These are phyloP conservation scores for Datura wrightii DNA, from an alignment of 257 asterid species.

Conservation along the genomic window DNA sequence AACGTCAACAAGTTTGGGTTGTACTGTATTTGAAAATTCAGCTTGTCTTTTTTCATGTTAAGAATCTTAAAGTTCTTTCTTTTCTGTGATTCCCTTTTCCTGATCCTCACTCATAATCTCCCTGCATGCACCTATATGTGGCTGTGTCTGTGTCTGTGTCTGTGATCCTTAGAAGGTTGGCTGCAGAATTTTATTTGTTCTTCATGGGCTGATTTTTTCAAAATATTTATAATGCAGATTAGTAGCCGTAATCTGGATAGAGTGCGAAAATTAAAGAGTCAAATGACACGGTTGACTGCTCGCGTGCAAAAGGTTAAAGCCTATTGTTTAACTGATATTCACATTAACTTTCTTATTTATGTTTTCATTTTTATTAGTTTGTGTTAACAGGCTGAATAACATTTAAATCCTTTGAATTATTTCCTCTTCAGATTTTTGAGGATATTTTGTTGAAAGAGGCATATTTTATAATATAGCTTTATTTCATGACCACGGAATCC, in stretches of 20 bases:
- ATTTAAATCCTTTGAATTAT: background rate
- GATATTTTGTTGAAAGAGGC: background rate
- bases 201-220: background rate
- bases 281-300: conserved; percentile 90
- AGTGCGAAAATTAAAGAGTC: conserved; percentile 84
- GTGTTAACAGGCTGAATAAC: background rate
- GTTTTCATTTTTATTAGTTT: background rate
- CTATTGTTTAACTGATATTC: background rate
- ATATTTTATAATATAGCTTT: background rate
- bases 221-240: conserved; percentile 53
- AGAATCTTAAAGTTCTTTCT: background rate
- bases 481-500: background rate
- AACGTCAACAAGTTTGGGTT: background rate
- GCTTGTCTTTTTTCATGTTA: background rate
- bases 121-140: background rate
- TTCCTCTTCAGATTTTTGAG: background rate
- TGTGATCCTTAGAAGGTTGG: background rate
- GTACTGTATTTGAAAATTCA: background rate
- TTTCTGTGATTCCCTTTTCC: background rate
- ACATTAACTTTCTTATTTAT: background rate
- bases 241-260: conserved; percentile 89
- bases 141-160: background rate
- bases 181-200: background rate
- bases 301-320: conserved; percentile 84
- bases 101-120: background rate